Conservation (phyloP, 768 basidiomycete genomes). For the Melanogaster broomeanus region DNA sequence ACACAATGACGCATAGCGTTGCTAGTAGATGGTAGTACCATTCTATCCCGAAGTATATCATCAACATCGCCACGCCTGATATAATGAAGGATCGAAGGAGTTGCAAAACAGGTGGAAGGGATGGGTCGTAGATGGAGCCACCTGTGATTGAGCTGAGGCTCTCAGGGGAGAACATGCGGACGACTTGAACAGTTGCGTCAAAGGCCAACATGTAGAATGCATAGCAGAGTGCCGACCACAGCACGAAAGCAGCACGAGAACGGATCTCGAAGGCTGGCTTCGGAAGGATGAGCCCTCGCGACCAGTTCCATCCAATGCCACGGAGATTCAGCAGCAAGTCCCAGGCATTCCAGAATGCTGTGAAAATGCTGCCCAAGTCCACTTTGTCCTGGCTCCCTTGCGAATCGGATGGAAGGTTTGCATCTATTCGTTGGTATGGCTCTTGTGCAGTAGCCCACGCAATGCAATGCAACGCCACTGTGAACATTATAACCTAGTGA, state of each 20-base stretch:
- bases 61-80: constrained; percentile 42
- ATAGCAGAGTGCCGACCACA: constrained; percentile 14
- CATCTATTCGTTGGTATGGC: too few relatives aligned
- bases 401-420: too few relatives aligned
- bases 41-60: constrained; percentile 48
- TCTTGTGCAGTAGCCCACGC: too few relatives aligned
- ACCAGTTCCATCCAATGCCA: too few relatives aligned
- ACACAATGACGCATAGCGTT: constrained; percentile 48
- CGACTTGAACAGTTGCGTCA: constrained; percentile 16
- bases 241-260: too few relatives aligned
- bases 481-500: too few relatives aligned
- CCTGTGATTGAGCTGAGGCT: constrained; percentile 37
- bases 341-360: constrained; percentile 27
- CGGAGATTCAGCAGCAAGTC: too few relatives aligned
- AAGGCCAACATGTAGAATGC: constrained; percentile 7
- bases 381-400: background rate
- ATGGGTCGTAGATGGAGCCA: constrained; percentile 38
- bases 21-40: constrained; percentile 41
- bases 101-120: constrained; percentile 31
- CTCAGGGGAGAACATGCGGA: too few relatives aligned
- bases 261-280: too few relatives aligned
- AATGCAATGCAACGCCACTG: constrained; percentile 17
- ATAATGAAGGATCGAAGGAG: constrained; percentile 43
- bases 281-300: too few relatives aligned
- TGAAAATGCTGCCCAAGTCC: too few relatives aligned